These are phyloP conservation scores for Globisporangium solare DNA, from an alignment of 352 stramenopile genomes.

Conservation along the genomic window DNA sequence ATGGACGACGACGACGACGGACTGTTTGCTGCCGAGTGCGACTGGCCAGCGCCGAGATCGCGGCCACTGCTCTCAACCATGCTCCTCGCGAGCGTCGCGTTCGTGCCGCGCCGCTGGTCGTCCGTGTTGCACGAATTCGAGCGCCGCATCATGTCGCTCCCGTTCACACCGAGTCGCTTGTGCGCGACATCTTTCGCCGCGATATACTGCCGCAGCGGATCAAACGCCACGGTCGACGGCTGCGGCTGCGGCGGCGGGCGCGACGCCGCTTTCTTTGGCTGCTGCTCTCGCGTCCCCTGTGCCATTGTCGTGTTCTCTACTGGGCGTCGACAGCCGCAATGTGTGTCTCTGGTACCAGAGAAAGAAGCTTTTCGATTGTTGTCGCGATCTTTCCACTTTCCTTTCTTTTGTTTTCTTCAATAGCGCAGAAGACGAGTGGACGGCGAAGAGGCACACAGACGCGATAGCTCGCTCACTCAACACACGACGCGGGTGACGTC, in stretches of 20 bases:
- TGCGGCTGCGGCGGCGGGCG: too few species aligned
- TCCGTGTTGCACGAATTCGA: slow-evolving; percentile 12
- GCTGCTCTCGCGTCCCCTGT: not conserved
- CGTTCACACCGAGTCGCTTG: slow-evolving; percentile 24
- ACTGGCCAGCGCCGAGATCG: slow-evolving; percentile 13
- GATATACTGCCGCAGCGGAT: slow-evolving; percentile 50
- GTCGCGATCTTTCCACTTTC: too few species aligned
- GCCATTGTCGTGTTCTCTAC: not conserved
- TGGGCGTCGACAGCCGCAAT: too few species aligned
- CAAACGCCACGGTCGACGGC: slow-evolving; percentile 13
- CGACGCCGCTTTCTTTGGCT: not conserved
- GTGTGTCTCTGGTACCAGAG: too few species aligned
- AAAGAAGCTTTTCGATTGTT: too few species aligned
- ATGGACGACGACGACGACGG: slow-evolving; percentile 19
- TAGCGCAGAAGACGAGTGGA: too few species aligned
- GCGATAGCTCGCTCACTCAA: too few species aligned
- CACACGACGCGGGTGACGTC: too few species aligned
- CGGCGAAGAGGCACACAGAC: too few species aligned
- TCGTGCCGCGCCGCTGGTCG: slow-evolving; percentile 36
- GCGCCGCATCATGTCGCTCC: slow-evolving; percentile 7
- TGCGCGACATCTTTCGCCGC: slow-evolving; percentile 65
- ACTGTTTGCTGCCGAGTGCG: slow-evolving; percentile 39
- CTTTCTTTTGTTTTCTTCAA: too few species aligned
- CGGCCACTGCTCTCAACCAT: not conserved
- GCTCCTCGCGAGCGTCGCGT: slow-evolving; percentile 21